A percentile compares a stretch with the other conserved stretches of the same genome.
These are phyloP conservation scores for Pseudogymnoascus sp. DNA, from an alignment of 2,329 filamentous ascomycete species.

Conservation along the genomic window DNA sequence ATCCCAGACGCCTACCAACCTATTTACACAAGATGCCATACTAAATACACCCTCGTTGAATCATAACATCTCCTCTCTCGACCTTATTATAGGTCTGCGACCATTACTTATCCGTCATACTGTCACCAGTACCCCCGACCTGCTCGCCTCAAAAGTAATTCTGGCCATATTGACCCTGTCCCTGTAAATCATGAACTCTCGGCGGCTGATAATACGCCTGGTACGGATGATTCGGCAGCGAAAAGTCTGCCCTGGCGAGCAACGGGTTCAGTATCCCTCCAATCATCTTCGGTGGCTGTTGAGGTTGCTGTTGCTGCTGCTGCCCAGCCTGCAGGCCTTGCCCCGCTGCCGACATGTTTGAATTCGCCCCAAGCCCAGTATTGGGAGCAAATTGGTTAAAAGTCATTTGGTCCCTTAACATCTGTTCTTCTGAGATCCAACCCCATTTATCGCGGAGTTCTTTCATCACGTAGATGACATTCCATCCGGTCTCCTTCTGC, in stretches of 20 bases:
- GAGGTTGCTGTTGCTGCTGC: slow-evolving; percentile 18
- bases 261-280: slow-evolving; percentile 59
- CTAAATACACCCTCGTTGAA: slow-evolving; percentile 1
- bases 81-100: neutral
- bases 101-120: neutral
- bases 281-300: slow-evolving; percentile 27
- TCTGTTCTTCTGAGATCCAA: slow-evolving; percentile 41
- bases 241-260: slow-evolving; percentile 64
- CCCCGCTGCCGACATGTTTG: slow-evolving; percentile 12
- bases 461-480: slow-evolving; percentile 59
- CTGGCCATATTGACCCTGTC: slow-evolving; percentile 21
- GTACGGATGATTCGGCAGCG: slow-evolving; percentile 69
- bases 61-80: neutral
- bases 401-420: neutral
- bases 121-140: neutral
- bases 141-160: neutral
- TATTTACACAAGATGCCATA: slow-evolving; percentile 7
- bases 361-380: slow-evolving; percentile 6
- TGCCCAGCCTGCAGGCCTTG: slow-evolving; percentile 17
- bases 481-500: slow-evolving; percentile 69
- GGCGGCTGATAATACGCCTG: slow-evolving; percentile 72
- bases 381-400: slow-evolving; percentile 15
- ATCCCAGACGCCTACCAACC: neutral
- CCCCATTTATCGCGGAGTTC: slow-evolving; percentile 72
- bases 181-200: slow-evolving; percentile 33